phyloP scores from a whole-genome alignment of 352 stramenopile genomes.

The Phytophthora palmivora region DNA sequence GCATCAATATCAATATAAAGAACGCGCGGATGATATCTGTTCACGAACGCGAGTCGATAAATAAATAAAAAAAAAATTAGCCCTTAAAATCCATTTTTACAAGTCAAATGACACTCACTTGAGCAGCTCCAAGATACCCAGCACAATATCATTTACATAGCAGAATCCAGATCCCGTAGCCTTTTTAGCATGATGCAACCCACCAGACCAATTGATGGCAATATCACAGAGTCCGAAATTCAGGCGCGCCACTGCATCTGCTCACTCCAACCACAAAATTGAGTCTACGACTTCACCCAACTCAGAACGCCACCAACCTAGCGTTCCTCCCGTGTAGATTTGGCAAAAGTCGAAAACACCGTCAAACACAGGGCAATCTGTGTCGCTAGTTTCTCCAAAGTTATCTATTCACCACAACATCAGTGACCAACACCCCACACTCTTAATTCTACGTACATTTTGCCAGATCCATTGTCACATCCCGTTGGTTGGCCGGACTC shows the following conservation, averaged over 20 bases:
- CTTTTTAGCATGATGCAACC: slow-evolving; percentile 99
- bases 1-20: slow-evolving; percentile 99
- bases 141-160: slow-evolving; percentile 98
- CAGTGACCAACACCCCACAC: not conserved
- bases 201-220: slow-evolving; percentile 97
- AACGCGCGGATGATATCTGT: slow-evolving; percentile 96
- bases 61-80: no score
- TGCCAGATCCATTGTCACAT: slow-evolving; percentile 69
- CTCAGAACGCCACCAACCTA: slow-evolving; percentile 58
- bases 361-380: slow-evolving; percentile 99
- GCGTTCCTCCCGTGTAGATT: slow-evolving; percentile 95
- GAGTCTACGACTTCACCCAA: not conserved
- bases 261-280: slow-evolving; percentile 2
- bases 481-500: slow-evolving; percentile 93
- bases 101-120: slow-evolving; percentile 83
- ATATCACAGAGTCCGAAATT: slow-evolving; percentile 97
- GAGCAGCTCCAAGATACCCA: slow-evolving; percentile 98
- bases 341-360: slow-evolving; percentile 98
- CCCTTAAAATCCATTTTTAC: slow-evolving; percentile 93
- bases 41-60: slow-evolving; percentile 90
- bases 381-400: slow-evolving; percentile 91
- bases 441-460: slow-evolving; percentile 66
- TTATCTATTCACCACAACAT: slow-evolving; percentile 84
- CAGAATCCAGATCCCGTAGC: slow-evolving; percentile 93
- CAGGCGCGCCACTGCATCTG: slow-evolving; percentile 96